phyloP scores from a whole-genome alignment of 2,329 filamentous ascomycete genomes.

The Aspergillus sp. region DNA sequence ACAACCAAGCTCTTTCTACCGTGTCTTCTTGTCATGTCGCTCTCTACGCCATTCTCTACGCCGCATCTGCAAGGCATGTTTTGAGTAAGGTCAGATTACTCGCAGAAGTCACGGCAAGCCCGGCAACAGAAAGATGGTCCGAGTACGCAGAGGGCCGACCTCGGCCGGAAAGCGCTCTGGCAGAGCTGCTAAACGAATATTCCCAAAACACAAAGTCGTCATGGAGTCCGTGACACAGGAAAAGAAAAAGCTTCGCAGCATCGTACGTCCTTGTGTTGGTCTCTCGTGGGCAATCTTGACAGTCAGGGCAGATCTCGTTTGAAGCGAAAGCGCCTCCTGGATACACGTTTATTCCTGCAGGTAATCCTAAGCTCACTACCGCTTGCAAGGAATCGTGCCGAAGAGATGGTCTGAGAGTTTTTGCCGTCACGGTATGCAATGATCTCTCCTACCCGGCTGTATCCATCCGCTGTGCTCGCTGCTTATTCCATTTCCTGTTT shows the following conservation, averaged over 20 bases:
- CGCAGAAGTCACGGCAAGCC: slow-evolving; percentile 12
- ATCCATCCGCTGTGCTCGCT: slow-evolving; percentile 2
- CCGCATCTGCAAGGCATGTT: slow-evolving; percentile 4
- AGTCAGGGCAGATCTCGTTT: slow-evolving; percentile 42
- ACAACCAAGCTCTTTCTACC: too few species aligned
- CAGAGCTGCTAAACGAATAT: slow-evolving; percentile 23
- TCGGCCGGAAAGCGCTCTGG: slow-evolving; percentile 25
- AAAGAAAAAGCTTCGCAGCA: slow-evolving; percentile 50
- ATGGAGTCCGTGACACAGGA: slow-evolving; percentile 49
- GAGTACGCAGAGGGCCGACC: slow-evolving; percentile 25
- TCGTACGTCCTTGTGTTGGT: slow-evolving; percentile 29
- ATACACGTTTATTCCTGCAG: slow-evolving; percentile 54
- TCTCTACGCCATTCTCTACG: background rate
- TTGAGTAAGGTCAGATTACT: slow-evolving; percentile 11
- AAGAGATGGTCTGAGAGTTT: slow-evolving; percentile 44
- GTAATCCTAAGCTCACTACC: slow-evolving; percentile 50
- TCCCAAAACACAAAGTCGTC: slow-evolving; percentile 47
- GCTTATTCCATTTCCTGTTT: slow-evolving; percentile 10
- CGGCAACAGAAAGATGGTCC: slow-evolving; percentile 24
- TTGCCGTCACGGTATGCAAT: slow-evolving; percentile 51
- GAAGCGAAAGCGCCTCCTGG: slow-evolving; percentile 46
- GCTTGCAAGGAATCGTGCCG: slow-evolving; percentile 53
- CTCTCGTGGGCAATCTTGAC: slow-evolving; percentile 22
- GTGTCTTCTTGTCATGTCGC: background rate
- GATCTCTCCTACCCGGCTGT: slow-evolving; percentile 6